Percentiles rank a stretch among this genome's conserved stretches.
Conservation (phyloP, 2,329 filamentous ascomycete species). For the Ophiostoma sp. region DNA sequence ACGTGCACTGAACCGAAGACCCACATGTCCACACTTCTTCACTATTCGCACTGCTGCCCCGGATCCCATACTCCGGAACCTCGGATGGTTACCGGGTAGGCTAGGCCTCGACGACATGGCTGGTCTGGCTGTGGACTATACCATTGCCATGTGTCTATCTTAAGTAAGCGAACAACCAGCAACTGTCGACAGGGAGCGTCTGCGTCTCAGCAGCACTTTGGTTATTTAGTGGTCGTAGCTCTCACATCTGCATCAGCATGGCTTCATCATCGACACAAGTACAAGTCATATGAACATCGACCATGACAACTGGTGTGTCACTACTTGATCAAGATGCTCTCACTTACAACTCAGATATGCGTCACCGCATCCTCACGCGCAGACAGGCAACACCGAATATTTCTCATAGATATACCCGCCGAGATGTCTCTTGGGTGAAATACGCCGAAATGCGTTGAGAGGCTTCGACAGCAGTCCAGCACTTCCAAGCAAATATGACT, state of each 20-base stretch:
- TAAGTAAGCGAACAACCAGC: too few relatives aligned
- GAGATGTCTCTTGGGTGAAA: not conserved
- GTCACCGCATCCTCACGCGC: not conserved
- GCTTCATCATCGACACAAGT: too few relatives aligned
- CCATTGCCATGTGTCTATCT: too few relatives aligned
- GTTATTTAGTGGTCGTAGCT: too few relatives aligned
- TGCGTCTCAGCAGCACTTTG: too few relatives aligned
- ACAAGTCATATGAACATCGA: not conserved
- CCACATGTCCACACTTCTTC: not conserved
- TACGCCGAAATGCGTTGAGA: too few relatives aligned
- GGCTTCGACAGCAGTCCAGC: too few relatives aligned
- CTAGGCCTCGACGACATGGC: not conserved
- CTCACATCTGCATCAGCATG: too few relatives aligned
- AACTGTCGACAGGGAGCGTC: too few relatives aligned
- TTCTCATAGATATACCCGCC: not conserved
- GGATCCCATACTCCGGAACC: constrained; percentile 4
- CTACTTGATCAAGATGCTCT: not conserved
- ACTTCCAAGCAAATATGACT: too few relatives aligned
- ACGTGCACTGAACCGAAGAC: not conserved
- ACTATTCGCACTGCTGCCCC: not conserved
- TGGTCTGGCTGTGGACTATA: not conserved
- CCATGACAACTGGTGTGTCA: not conserved
- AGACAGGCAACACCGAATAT: not conserved
- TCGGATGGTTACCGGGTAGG: not conserved
- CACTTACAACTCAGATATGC: not conserved